Evolutionary conservation across 139 green algal genomes (phyloP).

Genomic region (Diplosphaera chodatii): DNA sequence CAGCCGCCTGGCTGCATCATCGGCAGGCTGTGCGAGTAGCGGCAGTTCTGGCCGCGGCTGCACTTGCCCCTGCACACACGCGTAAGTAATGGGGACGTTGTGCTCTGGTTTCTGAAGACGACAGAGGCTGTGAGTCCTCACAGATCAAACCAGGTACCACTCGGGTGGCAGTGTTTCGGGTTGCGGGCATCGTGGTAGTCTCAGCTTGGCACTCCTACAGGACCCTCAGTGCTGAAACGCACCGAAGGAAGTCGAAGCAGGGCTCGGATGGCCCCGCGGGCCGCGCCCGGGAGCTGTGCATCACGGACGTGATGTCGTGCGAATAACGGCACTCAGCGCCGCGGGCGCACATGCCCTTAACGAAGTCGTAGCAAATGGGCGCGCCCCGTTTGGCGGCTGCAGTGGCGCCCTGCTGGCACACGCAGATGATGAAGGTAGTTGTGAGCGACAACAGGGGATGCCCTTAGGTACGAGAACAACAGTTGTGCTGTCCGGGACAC

Average conservation of each 20-base stretch:
- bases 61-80: neutral
- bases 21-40: neutral
- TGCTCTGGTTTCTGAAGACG: no score
- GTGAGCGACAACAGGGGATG: no score
- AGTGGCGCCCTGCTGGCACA: neutral
- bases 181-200: no score
- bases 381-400: slow-evolving; percentile 1
- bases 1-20: neutral
- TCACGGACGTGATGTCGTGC: slow-evolving; percentile 63
- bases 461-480: no score
- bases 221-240: neutral
- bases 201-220: no score
- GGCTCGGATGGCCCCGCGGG: slow-evolving; percentile 4
- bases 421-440: no score
- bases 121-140: no score
- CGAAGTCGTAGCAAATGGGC: slow-evolving; percentile 86
- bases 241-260: slow-evolving; percentile 21
- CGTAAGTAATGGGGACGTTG: no score
- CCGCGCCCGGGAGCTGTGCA: neutral
- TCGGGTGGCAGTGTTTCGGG: no score
- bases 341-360: slow-evolving; percentile 67
- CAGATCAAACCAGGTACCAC: no score
- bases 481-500: no score
- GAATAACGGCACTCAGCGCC: slow-evolving; percentile 70
- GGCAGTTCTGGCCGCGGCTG: neutral